phyloP scores from a whole-genome alignment of 305 asterid species.

The Solanum aculeatissimum region DNA sequence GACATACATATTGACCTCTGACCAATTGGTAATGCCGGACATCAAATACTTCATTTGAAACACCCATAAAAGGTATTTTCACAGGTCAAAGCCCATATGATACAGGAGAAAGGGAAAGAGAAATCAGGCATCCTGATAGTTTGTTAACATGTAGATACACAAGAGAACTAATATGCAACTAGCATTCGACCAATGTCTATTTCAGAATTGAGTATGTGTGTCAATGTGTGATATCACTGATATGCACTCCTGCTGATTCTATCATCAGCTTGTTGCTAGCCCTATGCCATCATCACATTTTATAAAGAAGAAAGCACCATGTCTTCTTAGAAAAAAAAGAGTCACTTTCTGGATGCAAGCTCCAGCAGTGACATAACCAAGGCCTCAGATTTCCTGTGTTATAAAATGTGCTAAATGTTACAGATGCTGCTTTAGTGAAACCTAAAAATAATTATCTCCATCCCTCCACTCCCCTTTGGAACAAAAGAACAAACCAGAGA shows the following conservation, averaged over 20 bases:
- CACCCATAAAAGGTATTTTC: neutral
- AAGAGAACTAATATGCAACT: neutral
- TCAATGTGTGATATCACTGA: neutral
- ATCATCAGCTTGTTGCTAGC: neutral
- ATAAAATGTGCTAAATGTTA: neutral
- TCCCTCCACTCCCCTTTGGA: neutral
- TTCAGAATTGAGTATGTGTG: neutral
- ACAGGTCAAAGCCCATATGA: neutral
- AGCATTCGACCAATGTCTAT: neutral
- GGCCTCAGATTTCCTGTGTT: neutral
- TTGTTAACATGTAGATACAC: neutral
- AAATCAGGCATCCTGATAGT: neutral
- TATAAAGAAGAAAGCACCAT: neutral
- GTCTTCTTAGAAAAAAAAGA: neutral
- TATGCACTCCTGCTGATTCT: neutral
- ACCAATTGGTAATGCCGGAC: neutral
- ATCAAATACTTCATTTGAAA: neutral
- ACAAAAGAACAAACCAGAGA: neutral
- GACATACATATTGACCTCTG: neutral
- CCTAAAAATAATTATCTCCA: neutral
- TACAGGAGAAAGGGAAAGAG: neutral
- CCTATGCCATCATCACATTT: neutral
- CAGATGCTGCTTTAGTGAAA: neutral
- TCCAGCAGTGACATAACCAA: neutral
- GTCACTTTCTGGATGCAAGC: neutral